A percentile compares a stretch with the other conserved stretches of the same genome.
These are phyloP conservation scores for Bimuria novae-zelandiae DNA, from an alignment of 2,329 filamentous ascomycete species.

Conservation along the genomic window DNA sequence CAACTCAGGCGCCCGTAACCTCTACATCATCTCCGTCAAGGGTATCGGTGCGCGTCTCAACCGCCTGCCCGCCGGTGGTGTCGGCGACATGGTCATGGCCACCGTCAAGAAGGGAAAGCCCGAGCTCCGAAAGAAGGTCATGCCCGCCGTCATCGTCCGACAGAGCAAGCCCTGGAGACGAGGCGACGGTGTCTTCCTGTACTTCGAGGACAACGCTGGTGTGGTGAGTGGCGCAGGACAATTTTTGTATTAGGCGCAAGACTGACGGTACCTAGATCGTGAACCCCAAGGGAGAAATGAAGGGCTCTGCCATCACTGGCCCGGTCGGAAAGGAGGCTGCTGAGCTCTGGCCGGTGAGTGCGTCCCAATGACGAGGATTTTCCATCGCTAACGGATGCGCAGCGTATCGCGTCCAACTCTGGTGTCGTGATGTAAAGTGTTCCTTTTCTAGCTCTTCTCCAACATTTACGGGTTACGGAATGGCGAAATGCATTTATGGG, in stretches of 20 bases:
- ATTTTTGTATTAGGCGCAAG: not conserved
- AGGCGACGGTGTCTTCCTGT: slow-evolving; percentile 97
- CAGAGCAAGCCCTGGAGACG: slow-evolving; percentile 99
- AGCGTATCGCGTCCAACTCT: slow-evolving; percentile 99
- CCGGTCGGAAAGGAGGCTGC: slow-evolving; percentile 99
- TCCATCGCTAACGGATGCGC: slow-evolving; percentile 36
- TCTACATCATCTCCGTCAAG: slow-evolving; percentile 99
- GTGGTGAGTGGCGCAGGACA: slow-evolving; percentile 68
- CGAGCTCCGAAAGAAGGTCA: slow-evolving; percentile 99
- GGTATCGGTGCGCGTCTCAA: slow-evolving; percentile 97
- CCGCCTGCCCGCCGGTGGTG: slow-evolving; percentile 94
- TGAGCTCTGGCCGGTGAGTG: slow-evolving; percentile 95
- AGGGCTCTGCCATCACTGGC: slow-evolving; percentile 98
- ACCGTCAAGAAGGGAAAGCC: slow-evolving; percentile 99
- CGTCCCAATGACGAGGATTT: not conserved
- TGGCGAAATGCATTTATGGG: slow-evolving; percentile 49
- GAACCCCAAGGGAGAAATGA: slow-evolving; percentile 99
- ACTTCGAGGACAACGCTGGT: slow-evolving; percentile 99
- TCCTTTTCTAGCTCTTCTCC: slow-evolving; percentile 45
- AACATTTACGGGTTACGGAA: slow-evolving; percentile 46
- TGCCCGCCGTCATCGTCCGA: slow-evolving; percentile 98
- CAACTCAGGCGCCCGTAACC: slow-evolving; percentile 97
- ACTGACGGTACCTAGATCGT: slow-evolving; percentile 71
- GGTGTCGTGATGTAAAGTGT: slow-evolving; percentile 96
- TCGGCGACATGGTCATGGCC: slow-evolving; percentile 98